Evolutionary conservation across 164 flowering plant genomes (phyloP).

Genomic region (Saururus chinensis): DNA sequence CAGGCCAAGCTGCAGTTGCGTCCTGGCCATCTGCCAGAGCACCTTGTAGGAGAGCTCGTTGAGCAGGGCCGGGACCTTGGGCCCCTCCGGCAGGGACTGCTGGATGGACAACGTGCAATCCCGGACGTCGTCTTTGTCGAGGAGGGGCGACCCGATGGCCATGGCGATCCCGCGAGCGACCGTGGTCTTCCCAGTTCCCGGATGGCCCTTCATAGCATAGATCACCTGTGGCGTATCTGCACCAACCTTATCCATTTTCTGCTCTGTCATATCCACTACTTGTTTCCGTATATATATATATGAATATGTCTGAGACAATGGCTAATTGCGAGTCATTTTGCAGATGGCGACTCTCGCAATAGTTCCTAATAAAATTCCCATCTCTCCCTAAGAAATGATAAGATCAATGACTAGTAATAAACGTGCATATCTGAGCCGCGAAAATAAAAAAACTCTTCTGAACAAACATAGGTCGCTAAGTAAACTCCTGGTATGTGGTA

Average conservation of each 20-base stretch:
- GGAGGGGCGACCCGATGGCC: conserved; percentile 42
- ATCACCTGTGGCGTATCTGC: conserved; percentile 13
- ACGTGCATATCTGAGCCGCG: too few species aligned
- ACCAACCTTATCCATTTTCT: background rate
- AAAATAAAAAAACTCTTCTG: too few species aligned
- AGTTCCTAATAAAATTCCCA: too few species aligned
- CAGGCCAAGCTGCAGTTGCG: conserved; percentile 59
- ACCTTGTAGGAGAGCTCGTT: conserved; percentile 61
- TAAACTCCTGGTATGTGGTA: too few species aligned
- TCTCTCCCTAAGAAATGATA: too few species aligned
- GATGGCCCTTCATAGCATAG: conserved; percentile 83
- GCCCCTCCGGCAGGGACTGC: background rate
- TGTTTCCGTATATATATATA: too few species aligned
- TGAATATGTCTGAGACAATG: too few species aligned
- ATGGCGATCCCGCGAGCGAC: conserved; percentile 42
- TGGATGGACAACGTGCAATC: conserved; percentile 37
- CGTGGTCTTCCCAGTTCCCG: conserved; percentile 69
- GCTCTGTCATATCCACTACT: too few species aligned
- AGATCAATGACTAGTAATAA: too few species aligned
- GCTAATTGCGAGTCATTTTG: too few species aligned
- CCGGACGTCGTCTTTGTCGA: conserved; percentile 72
- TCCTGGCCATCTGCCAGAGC: conserved; percentile 40
- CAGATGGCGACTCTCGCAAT: too few species aligned
- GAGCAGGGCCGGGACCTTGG: conserved; percentile 16
- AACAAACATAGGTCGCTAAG: too few species aligned